Conservation (phyloP, 805 yeast species). For the Ogataea ganodermae region DNA sequence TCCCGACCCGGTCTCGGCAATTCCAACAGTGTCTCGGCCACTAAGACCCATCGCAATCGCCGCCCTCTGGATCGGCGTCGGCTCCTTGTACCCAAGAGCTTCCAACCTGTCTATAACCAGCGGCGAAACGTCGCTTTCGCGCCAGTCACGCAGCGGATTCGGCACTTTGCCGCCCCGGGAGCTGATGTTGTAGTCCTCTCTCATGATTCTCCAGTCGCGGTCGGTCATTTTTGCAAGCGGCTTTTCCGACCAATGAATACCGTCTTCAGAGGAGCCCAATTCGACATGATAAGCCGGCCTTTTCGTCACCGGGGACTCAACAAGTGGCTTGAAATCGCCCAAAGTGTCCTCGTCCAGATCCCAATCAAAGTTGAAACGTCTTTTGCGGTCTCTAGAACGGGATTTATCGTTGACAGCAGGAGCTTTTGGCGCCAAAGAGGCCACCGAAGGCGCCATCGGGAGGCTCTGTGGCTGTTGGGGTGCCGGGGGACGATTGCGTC, state of each 20-base stretch:
- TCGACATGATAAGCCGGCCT: too few species aligned
- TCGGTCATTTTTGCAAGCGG: constrained; percentile 62
- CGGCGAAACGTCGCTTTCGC: constrained; percentile 56
- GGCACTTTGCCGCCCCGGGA: constrained; percentile 51
- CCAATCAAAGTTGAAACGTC: constrained; percentile 71
- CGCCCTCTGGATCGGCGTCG: constrained; percentile 91
- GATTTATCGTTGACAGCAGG: too few species aligned
- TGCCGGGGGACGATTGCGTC: constrained; percentile 1
- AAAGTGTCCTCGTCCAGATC: constrained; percentile 66
- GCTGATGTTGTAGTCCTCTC: constrained; percentile 72
- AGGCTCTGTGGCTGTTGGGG: background rate
- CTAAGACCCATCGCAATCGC: constrained; percentile 71
- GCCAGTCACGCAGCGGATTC: constrained; percentile 75
- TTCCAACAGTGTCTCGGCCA: constrained; percentile 71
- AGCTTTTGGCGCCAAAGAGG: background rate
- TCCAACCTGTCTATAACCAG: constrained; percentile 41
- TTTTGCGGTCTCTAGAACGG: constrained; percentile 7
- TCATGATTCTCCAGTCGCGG: constrained; percentile 88
- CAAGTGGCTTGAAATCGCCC: constrained; percentile 43
- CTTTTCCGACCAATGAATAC: constrained; percentile 72
- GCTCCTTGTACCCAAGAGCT: constrained; percentile 52
- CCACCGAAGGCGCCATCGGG: background rate
- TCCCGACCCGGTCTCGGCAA: constrained; percentile 98
- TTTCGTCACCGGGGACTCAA: constrained; percentile 28
- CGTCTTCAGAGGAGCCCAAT: constrained; percentile 4